A percentile compares a stretch with the other conserved stretches of the same genome.
These are phyloP conservation scores for Microstegium vimineum DNA, from an alignment of 176 grass and related monocot species.

Conservation along the genomic window DNA sequence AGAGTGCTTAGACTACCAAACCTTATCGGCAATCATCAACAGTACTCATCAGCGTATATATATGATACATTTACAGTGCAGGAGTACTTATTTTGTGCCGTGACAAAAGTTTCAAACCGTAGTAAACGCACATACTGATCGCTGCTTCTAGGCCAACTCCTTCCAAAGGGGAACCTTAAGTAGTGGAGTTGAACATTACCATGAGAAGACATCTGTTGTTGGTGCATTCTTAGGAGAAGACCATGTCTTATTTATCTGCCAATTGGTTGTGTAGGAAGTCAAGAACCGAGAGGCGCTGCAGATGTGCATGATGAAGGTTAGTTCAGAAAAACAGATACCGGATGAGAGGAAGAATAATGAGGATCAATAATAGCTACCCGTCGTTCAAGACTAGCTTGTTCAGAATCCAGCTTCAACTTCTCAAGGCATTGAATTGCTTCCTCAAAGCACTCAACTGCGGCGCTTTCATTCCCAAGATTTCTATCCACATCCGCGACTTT, in stretches of 20 bases:
- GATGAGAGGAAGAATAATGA: not conserved
- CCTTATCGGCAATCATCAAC: not conserved
- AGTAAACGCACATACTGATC: not conserved
- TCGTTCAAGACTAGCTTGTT: slow-evolving; percentile 53
- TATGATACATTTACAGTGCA: slow-evolving; percentile 5
- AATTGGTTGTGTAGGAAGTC: slow-evolving; percentile 72
- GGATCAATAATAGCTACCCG: slow-evolving; percentile 35
- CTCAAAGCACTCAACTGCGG: slow-evolving; percentile 60
- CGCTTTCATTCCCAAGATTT: slow-evolving; percentile 73
- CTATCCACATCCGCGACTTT: slow-evolving; percentile 92
- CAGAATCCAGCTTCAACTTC: slow-evolving; percentile 75
- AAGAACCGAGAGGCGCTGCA: slow-evolving; percentile 65
- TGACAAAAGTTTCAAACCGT: not conserved
- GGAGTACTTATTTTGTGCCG: not conserved
- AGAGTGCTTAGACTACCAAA: not conserved
- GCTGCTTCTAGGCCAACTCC: not conserved
- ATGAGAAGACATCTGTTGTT: not conserved
- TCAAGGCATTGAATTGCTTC: slow-evolving; percentile 89
- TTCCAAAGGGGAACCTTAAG: not conserved
- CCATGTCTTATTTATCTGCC: slow-evolving; percentile 36
- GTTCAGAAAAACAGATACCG: not conserved
- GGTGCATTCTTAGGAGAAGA: not conserved
- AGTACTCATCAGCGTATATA: not conserved
- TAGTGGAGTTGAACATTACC: not conserved
- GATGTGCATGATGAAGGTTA: not conserved